A percentile compares a stretch with the other conserved stretches of the same genome.
Conservation (phyloP, 2,329 filamentous ascomycete species). For the Diplodia corticola region DNA sequence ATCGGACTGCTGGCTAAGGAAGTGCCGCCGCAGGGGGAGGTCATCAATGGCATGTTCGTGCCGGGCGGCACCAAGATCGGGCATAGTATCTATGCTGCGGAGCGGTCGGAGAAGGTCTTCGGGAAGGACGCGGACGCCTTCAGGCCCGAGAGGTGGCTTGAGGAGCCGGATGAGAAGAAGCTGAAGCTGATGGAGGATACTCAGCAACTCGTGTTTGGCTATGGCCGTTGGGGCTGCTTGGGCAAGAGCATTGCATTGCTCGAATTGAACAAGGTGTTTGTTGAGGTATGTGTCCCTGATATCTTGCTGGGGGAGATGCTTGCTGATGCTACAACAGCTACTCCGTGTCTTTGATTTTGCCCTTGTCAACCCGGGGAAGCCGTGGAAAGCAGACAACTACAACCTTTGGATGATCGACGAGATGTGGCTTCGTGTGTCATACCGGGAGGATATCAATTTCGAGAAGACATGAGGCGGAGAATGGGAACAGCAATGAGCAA, state of each 20-base stretch:
- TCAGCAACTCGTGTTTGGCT: constrained; percentile 40
- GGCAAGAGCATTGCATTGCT: constrained; percentile 38
- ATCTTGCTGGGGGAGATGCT: background rate
- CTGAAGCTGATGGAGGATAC: constrained; percentile 35
- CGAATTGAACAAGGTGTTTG: constrained; percentile 43
- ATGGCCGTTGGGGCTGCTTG: constrained; percentile 39
- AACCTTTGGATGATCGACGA: constrained; percentile 25
- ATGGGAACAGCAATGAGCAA: no score
- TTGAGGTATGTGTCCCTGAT: constrained; percentile 39
- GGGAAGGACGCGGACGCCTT: constrained; percentile 48
- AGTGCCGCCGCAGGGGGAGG: constrained; percentile 36
- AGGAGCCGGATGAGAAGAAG: constrained; percentile 37
- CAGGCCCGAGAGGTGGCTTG: constrained; percentile 53
- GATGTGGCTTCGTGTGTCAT: constrained; percentile 24
- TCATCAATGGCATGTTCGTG: constrained; percentile 30
- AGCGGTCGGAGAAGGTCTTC: constrained; percentile 35
- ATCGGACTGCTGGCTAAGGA: constrained; percentile 37
- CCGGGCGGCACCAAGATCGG: constrained; percentile 39
- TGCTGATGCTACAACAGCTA: constrained; percentile 11
- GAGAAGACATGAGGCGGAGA: background rate
- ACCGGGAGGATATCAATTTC: background rate
- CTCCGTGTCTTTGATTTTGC: constrained; percentile 37
- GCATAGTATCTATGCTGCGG: constrained; percentile 37
- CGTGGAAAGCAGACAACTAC: constrained; percentile 34
- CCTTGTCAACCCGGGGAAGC: constrained; percentile 28